Evolutionary conservation across 2,329 filamentous ascomycete genomes (phyloP).

Genomic region (Cercospora sp.): DNA sequence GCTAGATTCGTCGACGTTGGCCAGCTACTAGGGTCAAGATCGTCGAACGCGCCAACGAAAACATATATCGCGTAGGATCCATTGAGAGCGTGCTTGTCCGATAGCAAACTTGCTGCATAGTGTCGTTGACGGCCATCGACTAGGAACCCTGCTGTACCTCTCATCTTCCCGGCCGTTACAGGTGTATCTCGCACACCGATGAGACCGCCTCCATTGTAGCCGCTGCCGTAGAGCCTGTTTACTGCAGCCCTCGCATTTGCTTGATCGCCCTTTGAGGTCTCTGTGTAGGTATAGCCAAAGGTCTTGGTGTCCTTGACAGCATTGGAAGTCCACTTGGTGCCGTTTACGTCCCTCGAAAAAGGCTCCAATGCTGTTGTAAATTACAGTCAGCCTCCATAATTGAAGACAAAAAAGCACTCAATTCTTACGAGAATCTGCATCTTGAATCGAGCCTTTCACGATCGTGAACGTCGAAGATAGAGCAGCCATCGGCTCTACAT

Average conservation of each 20-base stretch:
- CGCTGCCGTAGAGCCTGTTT: slow-evolving; percentile 62
- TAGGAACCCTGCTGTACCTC: slow-evolving; percentile 34
- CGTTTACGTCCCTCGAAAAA: slow-evolving; percentile 60
- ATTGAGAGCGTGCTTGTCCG: slow-evolving; percentile 60
- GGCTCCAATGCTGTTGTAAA: slow-evolving; percentile 44
- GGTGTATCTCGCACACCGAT: slow-evolving; percentile 19
- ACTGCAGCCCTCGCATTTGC: slow-evolving; percentile 54
- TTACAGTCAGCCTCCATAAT: slow-evolving; percentile 4
- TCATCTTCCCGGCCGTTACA: slow-evolving; percentile 12
- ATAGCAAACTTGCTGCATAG: slow-evolving; percentile 68
- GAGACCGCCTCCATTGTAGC: slow-evolving; percentile 28
- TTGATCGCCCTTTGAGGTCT: slow-evolving; percentile 51
- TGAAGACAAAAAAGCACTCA: neutral
- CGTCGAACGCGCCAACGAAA: slow-evolving; percentile 60
- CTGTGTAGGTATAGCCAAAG: slow-evolving; percentile 75
- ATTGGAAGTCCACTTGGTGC: slow-evolving; percentile 68
- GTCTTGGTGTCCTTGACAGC: slow-evolving; percentile 58
- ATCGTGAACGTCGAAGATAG: slow-evolving; percentile 63
- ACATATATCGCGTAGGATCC: slow-evolving; percentile 66
- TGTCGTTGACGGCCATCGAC: slow-evolving; percentile 54
- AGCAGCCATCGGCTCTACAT: slow-evolving; percentile 58
- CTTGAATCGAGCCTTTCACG: slow-evolving; percentile 50
- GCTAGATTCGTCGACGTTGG: slow-evolving; percentile 56
- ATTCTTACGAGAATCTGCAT: slow-evolving; percentile 33
- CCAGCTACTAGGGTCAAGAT: slow-evolving; percentile 53